Evolutionary conservation across 495 filamentous ascomycete species (phyloP), one percentile per base, ranked within the genome.

Genomic region (Ramalina intermedia): DNA sequence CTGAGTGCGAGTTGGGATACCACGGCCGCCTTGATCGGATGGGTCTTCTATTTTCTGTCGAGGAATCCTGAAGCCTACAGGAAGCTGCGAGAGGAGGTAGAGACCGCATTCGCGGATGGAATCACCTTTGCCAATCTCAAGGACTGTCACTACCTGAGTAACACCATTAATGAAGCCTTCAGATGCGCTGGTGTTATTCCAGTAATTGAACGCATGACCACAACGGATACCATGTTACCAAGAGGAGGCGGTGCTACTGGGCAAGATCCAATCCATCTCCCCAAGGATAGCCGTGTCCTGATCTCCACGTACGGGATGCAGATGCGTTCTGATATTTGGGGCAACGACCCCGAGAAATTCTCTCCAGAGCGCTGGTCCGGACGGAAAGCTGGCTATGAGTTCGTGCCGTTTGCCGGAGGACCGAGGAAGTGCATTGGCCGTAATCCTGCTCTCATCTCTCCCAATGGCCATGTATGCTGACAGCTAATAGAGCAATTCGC

Each of bases 231-330:
- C 2, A 67, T 66, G 6, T 61, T 81, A 14, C 78, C 78, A 0
- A 57, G 54, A 4, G 77, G 78, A 40, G 88, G 88, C 43, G 88
- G 88, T 0, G 74, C 78, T 0, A 66, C 75, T 43, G 72, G 74
- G 41, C 53, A 51, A 17, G 63, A 70, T 1, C 73, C 73, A 5
- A 62, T 78, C 17, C 68, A 71, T 36, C 16, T 78, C 42, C 56
- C 56, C 36, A 66, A 69, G 47, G 68, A 71, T 39, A 53, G 62
- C 6, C 49, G 59, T 3, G 61, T 78, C 3, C 61, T 62, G 1
- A 76, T 66, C 52, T 68, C 61, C 13, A 50, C 61, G 0, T 69
- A 71, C 50, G 54, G 63, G 16, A 69, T 79, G 56, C 72, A 79
- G 47, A 71, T 70, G 1, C 66, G 66, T n/a, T 68, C 72, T 50